Conservation (phyloP, 345 rosid genomes). For the Anacardium occidentale region DNA sequence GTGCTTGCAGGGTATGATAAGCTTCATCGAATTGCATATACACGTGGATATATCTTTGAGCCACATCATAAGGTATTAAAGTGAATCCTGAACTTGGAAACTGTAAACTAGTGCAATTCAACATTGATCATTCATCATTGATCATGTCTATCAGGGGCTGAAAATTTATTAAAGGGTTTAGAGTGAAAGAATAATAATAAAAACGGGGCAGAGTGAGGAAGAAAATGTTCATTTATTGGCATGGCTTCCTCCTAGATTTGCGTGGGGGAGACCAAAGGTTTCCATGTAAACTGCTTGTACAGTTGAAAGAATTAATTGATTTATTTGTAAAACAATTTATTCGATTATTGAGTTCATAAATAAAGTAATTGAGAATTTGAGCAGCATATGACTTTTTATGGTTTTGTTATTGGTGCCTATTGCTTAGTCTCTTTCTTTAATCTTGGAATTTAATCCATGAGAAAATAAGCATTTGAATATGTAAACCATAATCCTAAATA, state of each 20-base stretch:
- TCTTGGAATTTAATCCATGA: too few relatives aligned
- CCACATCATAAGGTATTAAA: slow-evolving; percentile 36
- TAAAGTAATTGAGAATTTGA: not conserved
- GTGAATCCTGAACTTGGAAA: slow-evolving; percentile 19
- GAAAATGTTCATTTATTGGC: not conserved
- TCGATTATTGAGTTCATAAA: not conserved
- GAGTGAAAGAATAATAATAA: too few relatives aligned
- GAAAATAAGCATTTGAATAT: too few relatives aligned
- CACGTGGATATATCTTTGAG: slow-evolving; percentile 39
- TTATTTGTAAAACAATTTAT: not conserved
- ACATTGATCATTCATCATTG: not conserved
- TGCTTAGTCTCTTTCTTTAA: too few relatives aligned
- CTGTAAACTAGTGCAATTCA: not conserved
- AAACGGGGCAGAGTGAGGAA: too few relatives aligned
- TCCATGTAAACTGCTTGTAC: slow-evolving; percentile 6
- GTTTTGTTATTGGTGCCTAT: not conserved
- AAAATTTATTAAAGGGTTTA: not conserved
- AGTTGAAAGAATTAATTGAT: slow-evolving; percentile 1
- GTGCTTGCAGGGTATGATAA: slow-evolving; percentile 92
- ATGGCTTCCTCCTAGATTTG: not conserved
- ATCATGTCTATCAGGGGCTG: not conserved
- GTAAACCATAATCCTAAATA: too few relatives aligned
- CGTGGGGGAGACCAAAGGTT: not conserved
- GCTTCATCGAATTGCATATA: slow-evolving; percentile 62
- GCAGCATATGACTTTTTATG: not conserved